These are phyloP conservation scores for Angomonas desouzai DNA, from an alignment of 208 protist species.

Conservation along the genomic window DNA sequence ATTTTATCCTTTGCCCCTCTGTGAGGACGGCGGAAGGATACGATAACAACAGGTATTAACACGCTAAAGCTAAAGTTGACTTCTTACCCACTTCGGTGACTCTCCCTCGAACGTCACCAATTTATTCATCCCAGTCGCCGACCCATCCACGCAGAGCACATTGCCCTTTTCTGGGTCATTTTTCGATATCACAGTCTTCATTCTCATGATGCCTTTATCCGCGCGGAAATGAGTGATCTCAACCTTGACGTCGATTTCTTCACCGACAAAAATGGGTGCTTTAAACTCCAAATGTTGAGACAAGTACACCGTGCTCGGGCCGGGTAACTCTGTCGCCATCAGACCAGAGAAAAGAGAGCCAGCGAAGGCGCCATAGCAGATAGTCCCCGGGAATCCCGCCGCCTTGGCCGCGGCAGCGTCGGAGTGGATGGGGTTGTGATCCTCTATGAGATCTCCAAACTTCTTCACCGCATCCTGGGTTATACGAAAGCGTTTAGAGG, in stretches of 20 bases:
- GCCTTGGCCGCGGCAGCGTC: conserved; percentile 56
- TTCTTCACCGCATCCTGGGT: conserved; percentile 45
- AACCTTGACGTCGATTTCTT: conserved; percentile 70
- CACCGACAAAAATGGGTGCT: conserved; percentile 72
- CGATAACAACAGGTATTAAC: no score
- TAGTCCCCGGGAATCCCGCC: conserved; percentile 64
- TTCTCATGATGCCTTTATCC: conserved; percentile 55
- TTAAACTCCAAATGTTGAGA: conserved; percentile 78
- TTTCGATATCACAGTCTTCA: conserved; percentile 64
- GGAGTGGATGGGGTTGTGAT: conserved; percentile 85
- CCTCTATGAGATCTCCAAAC: conserved; percentile 76
- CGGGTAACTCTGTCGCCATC: conserved; percentile 77
- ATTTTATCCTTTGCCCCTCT: no score
- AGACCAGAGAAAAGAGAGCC: conserved; percentile 83
- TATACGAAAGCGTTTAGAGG: conserved; percentile 43
- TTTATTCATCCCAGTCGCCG: conserved; percentile 73
- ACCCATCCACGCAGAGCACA: conserved; percentile 69
- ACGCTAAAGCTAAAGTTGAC: background rate
- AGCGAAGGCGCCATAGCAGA: conserved; percentile 85
- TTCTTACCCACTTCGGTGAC: conserved; percentile 2
- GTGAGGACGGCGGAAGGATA: no score
- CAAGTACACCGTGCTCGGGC: conserved; percentile 81
- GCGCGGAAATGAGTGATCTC: conserved; percentile 66
- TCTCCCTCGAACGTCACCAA: conserved; percentile 63
- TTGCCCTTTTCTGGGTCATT: conserved; percentile 38